phyloP scores from a whole-genome alignment of 345 rosid genomes.

The Camelina laxa region DNA sequence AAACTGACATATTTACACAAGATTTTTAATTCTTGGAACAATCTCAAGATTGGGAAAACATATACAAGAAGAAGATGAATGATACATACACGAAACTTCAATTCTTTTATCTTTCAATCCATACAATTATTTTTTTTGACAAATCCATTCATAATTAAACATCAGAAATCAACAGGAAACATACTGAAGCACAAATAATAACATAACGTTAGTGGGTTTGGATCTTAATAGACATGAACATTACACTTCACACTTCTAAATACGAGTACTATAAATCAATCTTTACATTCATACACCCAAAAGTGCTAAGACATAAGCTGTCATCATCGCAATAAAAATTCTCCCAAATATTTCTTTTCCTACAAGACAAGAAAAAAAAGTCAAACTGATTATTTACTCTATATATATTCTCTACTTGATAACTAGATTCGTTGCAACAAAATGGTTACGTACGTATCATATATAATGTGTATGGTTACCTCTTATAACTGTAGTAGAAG shows the following conservation, averaged over 20 bases:
- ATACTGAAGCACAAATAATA: not conserved
- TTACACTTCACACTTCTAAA: not conserved
- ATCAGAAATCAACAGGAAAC: not conserved
- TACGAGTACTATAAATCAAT: not conserved
- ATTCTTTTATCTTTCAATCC: no score
- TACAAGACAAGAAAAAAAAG: not conserved
- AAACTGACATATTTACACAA: no score
- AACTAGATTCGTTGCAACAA: not conserved
- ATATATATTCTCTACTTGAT: not conserved
- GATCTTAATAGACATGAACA: not conserved
- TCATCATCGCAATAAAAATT: not conserved
- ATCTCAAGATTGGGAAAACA: no score
- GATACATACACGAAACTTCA: no score
- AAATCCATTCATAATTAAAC: no score
- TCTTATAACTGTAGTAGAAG: not conserved
- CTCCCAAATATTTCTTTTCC: conserved; percentile 1
- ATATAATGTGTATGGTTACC: conserved; percentile 16
- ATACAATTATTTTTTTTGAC: no score
- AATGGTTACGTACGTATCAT: not conserved
- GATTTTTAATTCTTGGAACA: no score
- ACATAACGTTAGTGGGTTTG: not conserved
- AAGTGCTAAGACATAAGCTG: conserved; percentile 14
- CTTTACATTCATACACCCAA: not conserved
- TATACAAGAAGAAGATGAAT: no score
- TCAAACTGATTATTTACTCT: not conserved